phyloP scores from a whole-genome alignment of 805 yeast species.

The Komagataella kurtzmanii region DNA sequence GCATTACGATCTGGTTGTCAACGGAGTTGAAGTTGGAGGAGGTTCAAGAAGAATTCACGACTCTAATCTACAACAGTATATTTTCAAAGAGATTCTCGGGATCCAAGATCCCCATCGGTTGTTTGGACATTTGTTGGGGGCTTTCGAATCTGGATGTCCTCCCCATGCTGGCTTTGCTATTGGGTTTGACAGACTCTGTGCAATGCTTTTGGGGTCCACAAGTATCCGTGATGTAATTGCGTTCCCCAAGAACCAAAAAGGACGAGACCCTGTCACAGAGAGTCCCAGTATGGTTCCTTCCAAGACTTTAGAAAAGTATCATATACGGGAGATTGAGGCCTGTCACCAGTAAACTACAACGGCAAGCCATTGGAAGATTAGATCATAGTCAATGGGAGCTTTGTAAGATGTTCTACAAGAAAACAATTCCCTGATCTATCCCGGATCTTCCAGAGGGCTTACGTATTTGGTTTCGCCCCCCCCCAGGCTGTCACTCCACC shows the following conservation, averaged over 20 bases:
- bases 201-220: conserved; percentile 67
- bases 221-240: conserved; percentile 91
- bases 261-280: conserved; percentile 77
- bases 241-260: conserved; percentile 86
- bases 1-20: conserved; percentile 87
- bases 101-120: conserved; percentile 44
- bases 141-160: conserved; percentile 86
- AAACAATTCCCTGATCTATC: background rate
- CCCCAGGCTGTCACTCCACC: background rate
- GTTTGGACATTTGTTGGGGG: conserved; percentile 78
- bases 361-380: background rate
- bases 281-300: conserved; percentile 62
- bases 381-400: background rate
- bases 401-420: background rate
- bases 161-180: conserved; percentile 97
- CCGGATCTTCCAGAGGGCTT: background rate
- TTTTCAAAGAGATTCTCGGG: conserved; percentile 51
- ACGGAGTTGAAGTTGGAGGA: conserved; percentile 95
- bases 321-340: conserved; percentile 16
- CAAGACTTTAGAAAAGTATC: conserved; percentile 39
- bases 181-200: conserved; percentile 88
- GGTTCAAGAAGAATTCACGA: conserved; percentile 95
- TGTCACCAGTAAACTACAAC: conserved; percentile 1
- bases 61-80: conserved; percentile 57
- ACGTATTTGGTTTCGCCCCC: background rate